Percentiles rank a stretch among this genome's conserved stretches.
These are phyloP conservation scores for Xylaria telfairii DNA, from an alignment of 495 filamentous ascomycete genomes.

Conservation along the genomic window DNA sequence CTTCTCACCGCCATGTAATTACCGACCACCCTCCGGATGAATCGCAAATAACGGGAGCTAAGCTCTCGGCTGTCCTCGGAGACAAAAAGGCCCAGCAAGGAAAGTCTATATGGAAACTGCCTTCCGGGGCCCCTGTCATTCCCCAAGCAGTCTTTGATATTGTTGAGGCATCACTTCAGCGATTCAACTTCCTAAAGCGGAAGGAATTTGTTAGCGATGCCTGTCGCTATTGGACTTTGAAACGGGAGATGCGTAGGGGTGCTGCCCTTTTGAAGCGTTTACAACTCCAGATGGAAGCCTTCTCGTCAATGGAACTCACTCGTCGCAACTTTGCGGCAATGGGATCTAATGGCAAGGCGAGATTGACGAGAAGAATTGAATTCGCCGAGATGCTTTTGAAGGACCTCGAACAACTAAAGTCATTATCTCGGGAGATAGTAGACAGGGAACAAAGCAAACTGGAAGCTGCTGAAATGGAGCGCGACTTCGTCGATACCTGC, in stretches of 20 bases:
- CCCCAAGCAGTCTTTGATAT: conserved; percentile 82
- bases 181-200: conserved; percentile 81
- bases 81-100: conserved; percentile 70
- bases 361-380: conserved; percentile 81
- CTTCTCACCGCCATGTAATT: conserved; percentile 65
- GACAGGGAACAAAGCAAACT: conserved; percentile 77
- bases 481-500: conserved; percentile 78
- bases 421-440: conserved; percentile 70
- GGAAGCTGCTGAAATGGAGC: conserved; percentile 74
- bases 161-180: conserved; percentile 76
- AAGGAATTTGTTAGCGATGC: conserved; percentile 92
- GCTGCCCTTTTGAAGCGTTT: conserved; percentile 90
- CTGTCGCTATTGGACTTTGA: conserved; percentile 97
- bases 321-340: conserved; percentile 89
- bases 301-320: conserved; percentile 95
- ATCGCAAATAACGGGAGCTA: conserved; percentile 61
- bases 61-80: conserved; percentile 64
- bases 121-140: conserved; percentile 93
- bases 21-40: conserved; percentile 63
- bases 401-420: conserved; percentile 76
- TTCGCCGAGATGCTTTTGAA: conserved; percentile 78
- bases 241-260: conserved; percentile 89
- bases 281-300: conserved; percentile 92
- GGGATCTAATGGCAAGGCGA: conserved; percentile 80
- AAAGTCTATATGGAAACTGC: conserved; percentile 87